phyloP scores from a whole-genome alignment of 352 stramenopile species.

The Phytophthora ramorum region DNA sequence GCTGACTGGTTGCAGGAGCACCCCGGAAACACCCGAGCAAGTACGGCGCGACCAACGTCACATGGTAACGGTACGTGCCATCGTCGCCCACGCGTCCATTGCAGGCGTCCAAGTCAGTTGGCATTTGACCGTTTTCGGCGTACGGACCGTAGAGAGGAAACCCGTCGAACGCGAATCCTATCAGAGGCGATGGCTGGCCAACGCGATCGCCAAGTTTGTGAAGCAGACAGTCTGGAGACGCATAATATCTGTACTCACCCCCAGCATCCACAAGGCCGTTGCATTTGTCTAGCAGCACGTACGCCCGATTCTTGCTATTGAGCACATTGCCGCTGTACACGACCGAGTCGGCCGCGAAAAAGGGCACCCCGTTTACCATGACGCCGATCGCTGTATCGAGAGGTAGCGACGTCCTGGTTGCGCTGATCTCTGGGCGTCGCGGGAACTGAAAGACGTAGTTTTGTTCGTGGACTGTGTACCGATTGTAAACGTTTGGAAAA shows the following conservation, averaged over 20 bases:
- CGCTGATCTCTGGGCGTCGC: conserved; percentile 38
- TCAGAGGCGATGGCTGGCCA: conserved; percentile 53
- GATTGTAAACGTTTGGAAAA: conserved; percentile 78
- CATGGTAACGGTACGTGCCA: conserved; percentile 76
- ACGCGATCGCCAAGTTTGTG: conserved; percentile 41
- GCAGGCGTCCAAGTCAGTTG: conserved; percentile 68
- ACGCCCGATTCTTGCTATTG: conserved; percentile 40
- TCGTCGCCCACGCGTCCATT: conserved; percentile 71
- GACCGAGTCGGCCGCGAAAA: conserved; percentile 52
- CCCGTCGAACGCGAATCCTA: conserved; percentile 80
- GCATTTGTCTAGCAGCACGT: conserved; percentile 71
- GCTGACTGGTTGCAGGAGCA: conserved; percentile 15
- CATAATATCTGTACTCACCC: conserved; percentile 82
- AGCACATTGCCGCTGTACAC: conserved; percentile 55
- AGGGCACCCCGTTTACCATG: conserved; percentile 78
- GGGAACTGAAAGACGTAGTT: conserved; percentile 77
- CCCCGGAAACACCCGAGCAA: conserved; percentile 74
- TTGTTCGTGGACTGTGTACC: conserved; percentile 48
- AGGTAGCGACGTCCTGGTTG: conserved; percentile 40
- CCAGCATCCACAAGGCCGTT: conserved; percentile 68
- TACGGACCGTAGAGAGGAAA: conserved; percentile 79
- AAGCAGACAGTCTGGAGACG: conserved; percentile 69
- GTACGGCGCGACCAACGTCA: conserved; percentile 56
- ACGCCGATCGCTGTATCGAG: conserved; percentile 60
- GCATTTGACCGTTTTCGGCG: conserved; percentile 47